phyloP scores from a whole-genome alignment of 208 protist species.

The Angomonas deanei region DNA sequence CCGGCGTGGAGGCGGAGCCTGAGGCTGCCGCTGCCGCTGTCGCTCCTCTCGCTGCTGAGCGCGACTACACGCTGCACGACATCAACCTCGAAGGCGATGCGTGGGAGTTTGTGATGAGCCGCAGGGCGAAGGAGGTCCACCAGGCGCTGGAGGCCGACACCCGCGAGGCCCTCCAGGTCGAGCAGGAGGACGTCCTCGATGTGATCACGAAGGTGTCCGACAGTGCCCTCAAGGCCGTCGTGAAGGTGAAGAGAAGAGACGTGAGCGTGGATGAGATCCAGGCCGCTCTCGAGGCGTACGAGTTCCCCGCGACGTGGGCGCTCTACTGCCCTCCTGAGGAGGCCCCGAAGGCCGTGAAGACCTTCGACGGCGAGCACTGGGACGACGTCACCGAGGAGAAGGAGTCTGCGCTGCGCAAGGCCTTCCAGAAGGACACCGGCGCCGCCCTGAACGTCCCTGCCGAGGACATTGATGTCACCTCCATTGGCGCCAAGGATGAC shows the following conservation, averaged over 20 bases:
- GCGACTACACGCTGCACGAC: conserved; percentile 11
- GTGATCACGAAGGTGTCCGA: conserved; percentile 14
- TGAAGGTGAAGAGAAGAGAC: conserved; percentile 23
- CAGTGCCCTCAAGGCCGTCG: conserved; percentile 19
- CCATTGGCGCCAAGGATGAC: conserved; percentile 9
- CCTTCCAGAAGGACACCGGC: conserved; percentile 30
- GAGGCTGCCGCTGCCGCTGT: background rate
- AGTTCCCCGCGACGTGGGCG: conserved; percentile 49
- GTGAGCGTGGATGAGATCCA: conserved; percentile 27
- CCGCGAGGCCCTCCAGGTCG: conserved; percentile 22
- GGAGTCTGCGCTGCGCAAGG: conserved; percentile 19
- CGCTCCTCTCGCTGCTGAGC: background rate
- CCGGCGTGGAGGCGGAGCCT: background rate
- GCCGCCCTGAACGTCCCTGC: conserved; percentile 20
- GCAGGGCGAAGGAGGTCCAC: conserved; percentile 22
- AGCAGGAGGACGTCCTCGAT: conserved; percentile 13
- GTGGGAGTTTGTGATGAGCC: conserved; percentile 28
- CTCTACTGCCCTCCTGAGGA: conserved; percentile 17
- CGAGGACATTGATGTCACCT: conserved; percentile 31
- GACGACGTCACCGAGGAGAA: conserved; percentile 15
- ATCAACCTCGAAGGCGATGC: conserved; percentile 31
- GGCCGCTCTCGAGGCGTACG: conserved; percentile 33
- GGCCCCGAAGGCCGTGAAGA: conserved; percentile 4
- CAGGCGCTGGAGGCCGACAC: conserved; percentile 37
- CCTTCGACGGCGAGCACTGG: conserved; percentile 28